phyloP scores from a whole-genome alignment of 306 rosid species.

The Inga oerstediana region DNA sequence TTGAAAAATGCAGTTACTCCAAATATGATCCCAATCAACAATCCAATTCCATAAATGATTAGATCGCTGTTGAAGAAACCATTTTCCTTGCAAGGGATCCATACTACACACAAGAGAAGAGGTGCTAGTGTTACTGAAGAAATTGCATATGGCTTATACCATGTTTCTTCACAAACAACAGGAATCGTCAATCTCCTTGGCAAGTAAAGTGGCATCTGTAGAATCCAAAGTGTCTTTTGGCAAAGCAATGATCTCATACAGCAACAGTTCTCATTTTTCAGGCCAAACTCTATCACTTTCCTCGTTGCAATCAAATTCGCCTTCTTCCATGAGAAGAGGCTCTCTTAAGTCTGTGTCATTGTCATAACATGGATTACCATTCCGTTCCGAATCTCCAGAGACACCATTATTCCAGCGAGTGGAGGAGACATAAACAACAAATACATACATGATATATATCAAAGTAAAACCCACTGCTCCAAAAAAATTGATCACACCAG shows the following conservation, averaged over 20 bases:
- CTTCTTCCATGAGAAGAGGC: slow-evolving; percentile 49
- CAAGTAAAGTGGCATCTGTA: slow-evolving; percentile 45
- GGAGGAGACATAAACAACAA: slow-evolving; percentile 40
- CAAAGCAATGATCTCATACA: slow-evolving; percentile 27
- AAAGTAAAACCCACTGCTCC: slow-evolving; percentile 49
- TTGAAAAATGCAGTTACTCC: slow-evolving; percentile 39
- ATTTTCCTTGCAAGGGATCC: slow-evolving; percentile 24
- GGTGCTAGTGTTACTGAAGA: slow-evolving; percentile 43
- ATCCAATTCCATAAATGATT: slow-evolving; percentile 35
- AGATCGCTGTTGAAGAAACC: slow-evolving; percentile 10
- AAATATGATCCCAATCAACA: slow-evolving; percentile 30
- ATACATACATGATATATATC: slow-evolving; percentile 40
- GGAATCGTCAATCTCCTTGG: slow-evolving; percentile 47
- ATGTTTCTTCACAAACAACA: slow-evolving; percentile 38
- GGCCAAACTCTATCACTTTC: slow-evolving; percentile 17
- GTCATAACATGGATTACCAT: slow-evolving; percentile 21
- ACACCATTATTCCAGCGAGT: slow-evolving; percentile 23
- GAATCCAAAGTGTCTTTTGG: slow-evolving; percentile 5
- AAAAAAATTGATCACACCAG: slow-evolving; percentile 40
- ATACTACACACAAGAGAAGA: slow-evolving; percentile 33
- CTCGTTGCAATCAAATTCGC: slow-evolving; percentile 25
- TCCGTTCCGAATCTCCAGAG: slow-evolving; percentile 24
- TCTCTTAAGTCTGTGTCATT: slow-evolving; percentile 30
- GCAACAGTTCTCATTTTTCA: slow-evolving; percentile 22
- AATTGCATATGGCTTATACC: slow-evolving; percentile 48